A percentile compares a stretch with the other conserved stretches of the same genome.
Conservation (phyloP, 805 yeast species). For the Wickerhamiella parazyma region DNA sequence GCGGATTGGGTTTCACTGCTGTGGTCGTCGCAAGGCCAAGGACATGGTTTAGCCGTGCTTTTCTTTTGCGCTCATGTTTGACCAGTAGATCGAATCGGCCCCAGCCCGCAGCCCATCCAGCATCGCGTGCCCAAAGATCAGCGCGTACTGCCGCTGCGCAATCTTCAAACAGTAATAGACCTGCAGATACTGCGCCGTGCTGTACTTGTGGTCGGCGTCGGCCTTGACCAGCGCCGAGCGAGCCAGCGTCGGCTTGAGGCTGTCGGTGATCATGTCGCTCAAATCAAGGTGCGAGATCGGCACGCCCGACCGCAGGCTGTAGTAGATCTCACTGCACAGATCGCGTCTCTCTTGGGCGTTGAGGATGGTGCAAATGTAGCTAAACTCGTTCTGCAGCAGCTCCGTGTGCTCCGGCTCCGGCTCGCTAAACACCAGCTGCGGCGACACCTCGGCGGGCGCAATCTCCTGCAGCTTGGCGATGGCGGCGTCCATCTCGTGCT, state of each 20-base stretch:
- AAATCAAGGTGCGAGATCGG: constrained; percentile 18
- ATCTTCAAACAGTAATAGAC: constrained; percentile 17
- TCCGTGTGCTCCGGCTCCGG: constrained; percentile 10
- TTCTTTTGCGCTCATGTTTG: neutral
- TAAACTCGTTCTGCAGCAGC: constrained; percentile 14
- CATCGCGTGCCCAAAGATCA: constrained; percentile 7
- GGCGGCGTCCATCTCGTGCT: neutral
- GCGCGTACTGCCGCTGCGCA: constrained; percentile 15
- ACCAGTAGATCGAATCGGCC: constrained; percentile 8
- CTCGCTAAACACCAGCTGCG: constrained; percentile 6
- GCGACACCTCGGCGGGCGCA: neutral
- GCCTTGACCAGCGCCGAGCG: constrained; percentile 15
- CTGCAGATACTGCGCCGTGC: constrained; percentile 19
- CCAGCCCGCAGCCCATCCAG: constrained; percentile 8
- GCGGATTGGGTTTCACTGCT: constrained; percentile 5
- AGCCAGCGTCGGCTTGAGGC: constrained; percentile 17
- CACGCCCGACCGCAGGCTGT: constrained; percentile 11
- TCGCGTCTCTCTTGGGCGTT: constrained; percentile 16
- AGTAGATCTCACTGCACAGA: constrained; percentile 14
- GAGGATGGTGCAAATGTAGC: constrained; percentile 16
- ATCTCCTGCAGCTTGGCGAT: constrained; percentile 3
- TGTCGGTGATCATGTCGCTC: constrained; percentile 18
- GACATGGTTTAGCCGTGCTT: neutral
- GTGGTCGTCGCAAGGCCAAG: neutral
- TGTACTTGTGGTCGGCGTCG: constrained; percentile 19